A percentile compares a stretch with the other conserved stretches of the same genome.
Evolutionary conservation across 2,329 filamentous ascomycete species (phyloP).

Genomic region (Fusarium camptoceras): DNA sequence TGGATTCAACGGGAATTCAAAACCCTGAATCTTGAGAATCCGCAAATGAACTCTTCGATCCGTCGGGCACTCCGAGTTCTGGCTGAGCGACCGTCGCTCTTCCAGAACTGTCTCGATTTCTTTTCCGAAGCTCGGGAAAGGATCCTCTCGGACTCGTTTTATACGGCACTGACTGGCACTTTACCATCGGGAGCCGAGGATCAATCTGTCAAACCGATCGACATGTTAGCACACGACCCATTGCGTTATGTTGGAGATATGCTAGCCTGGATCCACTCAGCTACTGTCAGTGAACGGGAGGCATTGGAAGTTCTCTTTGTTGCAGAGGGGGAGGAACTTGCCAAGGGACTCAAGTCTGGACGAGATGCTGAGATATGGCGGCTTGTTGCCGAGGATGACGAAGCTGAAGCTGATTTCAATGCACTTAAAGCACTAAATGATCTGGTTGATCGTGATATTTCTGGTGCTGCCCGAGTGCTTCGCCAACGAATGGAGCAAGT

Average conservation of each 20-base stretch:
- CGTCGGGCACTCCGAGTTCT: conserved; percentile 86
- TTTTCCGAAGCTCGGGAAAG: conserved; percentile 92
- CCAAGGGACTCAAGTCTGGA: conserved; percentile 82
- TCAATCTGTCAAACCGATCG: conserved; percentile 84
- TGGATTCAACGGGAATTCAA: conserved; percentile 97
- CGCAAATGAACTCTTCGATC: conserved; percentile 88
- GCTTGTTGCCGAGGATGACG: conserved; percentile 68
- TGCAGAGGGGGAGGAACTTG: conserved; percentile 88
- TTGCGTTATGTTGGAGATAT: conserved; percentile 95
- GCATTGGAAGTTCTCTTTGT: conserved; percentile 92
- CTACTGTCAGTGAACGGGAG: conserved; percentile 92
- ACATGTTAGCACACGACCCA: conserved; percentile 91
- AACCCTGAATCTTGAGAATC: conserved; percentile 90
- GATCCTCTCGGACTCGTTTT: conserved; percentile 89
- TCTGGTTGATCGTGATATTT: conserved; percentile 86
- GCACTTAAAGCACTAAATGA: conserved; percentile 84
- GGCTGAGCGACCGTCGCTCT: conserved; percentile 88
- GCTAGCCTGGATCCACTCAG: conserved; percentile 96
- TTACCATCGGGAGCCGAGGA: conserved; percentile 69
- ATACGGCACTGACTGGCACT: conserved; percentile 84
- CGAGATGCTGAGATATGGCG: conserved; percentile 88
- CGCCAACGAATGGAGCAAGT: conserved; percentile 91
- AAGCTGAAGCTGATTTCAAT: conserved; percentile 73
- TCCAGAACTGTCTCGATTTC: conserved; percentile 92
- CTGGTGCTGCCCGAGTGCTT: conserved; percentile 84